Evolutionary conservation across 2,329 filamentous ascomycete genomes (phyloP).

Genomic region (Penicillium sp.): DNA sequence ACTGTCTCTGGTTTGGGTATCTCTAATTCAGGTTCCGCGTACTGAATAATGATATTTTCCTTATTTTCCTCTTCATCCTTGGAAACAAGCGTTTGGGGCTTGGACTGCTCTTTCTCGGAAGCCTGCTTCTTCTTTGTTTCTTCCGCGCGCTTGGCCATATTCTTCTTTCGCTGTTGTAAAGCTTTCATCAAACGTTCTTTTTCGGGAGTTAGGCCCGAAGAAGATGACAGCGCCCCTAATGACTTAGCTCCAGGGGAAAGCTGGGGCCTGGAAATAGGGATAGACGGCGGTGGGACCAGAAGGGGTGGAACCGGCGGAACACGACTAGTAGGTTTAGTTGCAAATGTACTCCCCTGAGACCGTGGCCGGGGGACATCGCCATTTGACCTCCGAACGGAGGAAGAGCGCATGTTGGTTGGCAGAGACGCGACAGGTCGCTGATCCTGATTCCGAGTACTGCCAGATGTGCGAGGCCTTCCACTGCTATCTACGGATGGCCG

Average conservation of each 20-base stretch:
- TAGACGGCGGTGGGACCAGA: conserved; percentile 40
- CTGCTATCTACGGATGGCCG: conserved; percentile 69
- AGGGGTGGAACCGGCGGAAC: conserved; percentile 42
- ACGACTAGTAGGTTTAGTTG: conserved; percentile 30
- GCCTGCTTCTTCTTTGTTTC: conserved; percentile 29
- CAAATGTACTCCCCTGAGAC: conserved; percentile 43
- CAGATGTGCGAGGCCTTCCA: conserved; percentile 61
- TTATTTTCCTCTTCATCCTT: conserved; percentile 29
- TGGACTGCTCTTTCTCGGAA: conserved; percentile 13
- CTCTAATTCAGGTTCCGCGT: conserved; percentile 1
- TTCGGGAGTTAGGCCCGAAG: conserved; percentile 72
- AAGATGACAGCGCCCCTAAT: conserved; percentile 49
- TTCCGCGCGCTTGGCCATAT: conserved; percentile 53
- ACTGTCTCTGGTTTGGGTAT: conserved; percentile 11
- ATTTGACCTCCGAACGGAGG: conserved; percentile 52
- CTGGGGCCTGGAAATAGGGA: conserved; percentile 35
- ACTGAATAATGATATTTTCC: conserved; percentile 25
- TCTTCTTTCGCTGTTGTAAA: conserved; percentile 83
- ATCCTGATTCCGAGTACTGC: conserved; percentile 49
- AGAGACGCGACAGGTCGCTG: conserved; percentile 75
- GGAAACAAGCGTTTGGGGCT: conserved; percentile 6
- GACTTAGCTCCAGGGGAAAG: conserved; percentile 44
- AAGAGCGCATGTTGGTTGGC: conserved; percentile 75
- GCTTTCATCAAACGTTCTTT: conserved; percentile 94
- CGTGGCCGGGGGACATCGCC: conserved; percentile 44